Conservation (phyloP, 768 basidiomycete genomes). For the Phaeotremella skinneri region DNA sequence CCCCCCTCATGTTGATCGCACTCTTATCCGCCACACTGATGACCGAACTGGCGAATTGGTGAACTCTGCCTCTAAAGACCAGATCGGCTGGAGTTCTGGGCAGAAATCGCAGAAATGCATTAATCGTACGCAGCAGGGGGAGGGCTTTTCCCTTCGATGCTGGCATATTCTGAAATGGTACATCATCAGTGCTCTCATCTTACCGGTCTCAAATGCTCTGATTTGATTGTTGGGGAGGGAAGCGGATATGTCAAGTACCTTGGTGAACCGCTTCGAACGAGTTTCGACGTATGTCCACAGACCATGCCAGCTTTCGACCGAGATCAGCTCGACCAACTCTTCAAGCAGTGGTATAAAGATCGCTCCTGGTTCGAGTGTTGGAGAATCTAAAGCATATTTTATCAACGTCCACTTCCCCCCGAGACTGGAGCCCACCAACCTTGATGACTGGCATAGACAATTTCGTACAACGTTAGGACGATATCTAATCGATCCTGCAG, state of each 20-base stretch:
- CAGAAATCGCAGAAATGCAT: slow-evolving; percentile 43
- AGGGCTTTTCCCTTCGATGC: slow-evolving; percentile 47
- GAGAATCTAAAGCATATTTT: slow-evolving; percentile 14
- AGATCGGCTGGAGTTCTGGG: slow-evolving; percentile 44
- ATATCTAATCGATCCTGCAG: slow-evolving; percentile 40
- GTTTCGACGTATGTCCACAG: slow-evolving; percentile 45
- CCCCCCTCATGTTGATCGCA: slow-evolving; percentile 46
- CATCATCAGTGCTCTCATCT: neutral
- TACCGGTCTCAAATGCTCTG: neutral
- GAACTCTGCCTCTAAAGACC: slow-evolving; percentile 43
- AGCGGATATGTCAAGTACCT: slow-evolving; percentile 20
- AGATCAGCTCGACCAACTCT: slow-evolving; percentile 43
- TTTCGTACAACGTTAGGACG: slow-evolving; percentile 40
- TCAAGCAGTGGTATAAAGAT: slow-evolving; percentile 46
- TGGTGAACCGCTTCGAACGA: slow-evolving; percentile 42
- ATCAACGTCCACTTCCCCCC: no score
- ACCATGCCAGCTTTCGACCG: slow-evolving; percentile 39
- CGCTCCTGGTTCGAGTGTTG: slow-evolving; percentile 39
- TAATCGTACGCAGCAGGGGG: slow-evolving; percentile 38
- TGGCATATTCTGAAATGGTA: slow-evolving; percentile 38
- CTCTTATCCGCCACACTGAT: slow-evolving; percentile 49
- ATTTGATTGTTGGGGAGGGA: neutral
- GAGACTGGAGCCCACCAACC: slow-evolving; percentile 16
- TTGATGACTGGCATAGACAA: slow-evolving; percentile 21
- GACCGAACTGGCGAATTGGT: slow-evolving; percentile 45